Base-by-base conservation (phyloP, 164 flowering plant species). In the Euptelea pleiosperma region DNA sequence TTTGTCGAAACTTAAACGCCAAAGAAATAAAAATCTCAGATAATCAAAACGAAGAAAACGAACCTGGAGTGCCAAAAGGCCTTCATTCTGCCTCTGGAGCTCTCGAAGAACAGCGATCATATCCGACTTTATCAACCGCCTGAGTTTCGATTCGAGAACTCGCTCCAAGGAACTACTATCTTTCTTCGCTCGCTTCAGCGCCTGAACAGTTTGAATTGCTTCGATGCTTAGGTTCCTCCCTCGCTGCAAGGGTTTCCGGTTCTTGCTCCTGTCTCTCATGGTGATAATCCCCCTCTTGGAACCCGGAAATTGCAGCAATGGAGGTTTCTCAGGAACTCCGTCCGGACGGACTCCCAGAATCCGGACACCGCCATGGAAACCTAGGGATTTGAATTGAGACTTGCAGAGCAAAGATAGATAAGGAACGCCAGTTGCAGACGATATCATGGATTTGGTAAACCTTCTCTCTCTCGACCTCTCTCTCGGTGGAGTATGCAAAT, bases 51-150 rank as follows among this genome's bases (percentile, higher is more conserved):
- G 41, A 15, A 42, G 29, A 42, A 14, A 19, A 40, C n/a, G 18
- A 50, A 88, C 96, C 85, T 82, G 73, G 35, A 84, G 75, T 8
- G 92, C 79, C 36, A 89, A 56, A 30, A 54, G 42, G 60, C 71
- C 64, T 52, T 86, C 77, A 58, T 76, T 77, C 77, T 85, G 96
- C 57, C 90, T 74, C 65, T 78, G 83, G 43, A 89, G 80, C 26
- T 86, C 92, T 14, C 82, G 75, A 45, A 89, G 87, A 52, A 86
- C 85, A 18, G 85, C 88, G 3, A 84, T 60, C 83, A 86, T 79
- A 52, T 89, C 96, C 34, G 57, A 28, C 75, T 82, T 84, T 25
- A 89, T 33, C 56, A 89, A 65, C 12, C 96, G 75, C 54, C 70
- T 60, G 65, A 86, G 60, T 53, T 73, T 75, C 30, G 70, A 65